A percentile compares a stretch with the other conserved stretches of the same genome.
Evolutionary conservation across 2,329 filamentous ascomycete genomes (phyloP).

Genomic region (Monosporascus sp.): DNA sequence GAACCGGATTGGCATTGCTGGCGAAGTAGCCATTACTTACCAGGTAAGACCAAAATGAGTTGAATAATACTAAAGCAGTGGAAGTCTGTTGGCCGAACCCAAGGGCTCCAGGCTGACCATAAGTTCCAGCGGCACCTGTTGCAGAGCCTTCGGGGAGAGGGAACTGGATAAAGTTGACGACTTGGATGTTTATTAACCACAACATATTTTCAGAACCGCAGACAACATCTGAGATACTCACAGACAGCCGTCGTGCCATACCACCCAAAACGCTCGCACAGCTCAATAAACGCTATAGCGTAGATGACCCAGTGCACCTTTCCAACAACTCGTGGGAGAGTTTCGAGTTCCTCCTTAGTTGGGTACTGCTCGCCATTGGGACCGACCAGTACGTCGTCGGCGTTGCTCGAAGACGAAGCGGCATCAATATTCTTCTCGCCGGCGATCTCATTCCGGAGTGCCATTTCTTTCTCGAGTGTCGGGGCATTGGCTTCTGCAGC

Average conservation of each 20-base stretch:
- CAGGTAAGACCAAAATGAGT: constrained; percentile 27
- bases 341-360: constrained; percentile 46
- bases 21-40: constrained; percentile 21
- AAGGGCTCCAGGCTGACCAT: constrained; percentile 46
- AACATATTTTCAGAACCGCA: not conserved
- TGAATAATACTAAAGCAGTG: constrained; percentile 23
- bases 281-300: constrained; percentile 58
- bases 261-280: constrained; percentile 61
- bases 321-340: constrained; percentile 47
- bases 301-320: constrained; percentile 51
- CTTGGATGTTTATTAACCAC: constrained; percentile 4
- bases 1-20: too few relatives aligned
- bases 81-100: constrained; percentile 34
- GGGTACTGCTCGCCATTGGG: constrained; percentile 37
- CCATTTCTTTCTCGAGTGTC: constrained; percentile 6
- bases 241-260: constrained; percentile 59
- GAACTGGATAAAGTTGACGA: constrained; percentile 60
- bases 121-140: constrained; percentile 40
- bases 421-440: constrained; percentile 1
- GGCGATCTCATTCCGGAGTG: not conserved
- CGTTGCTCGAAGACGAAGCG: constrained; percentile 12
- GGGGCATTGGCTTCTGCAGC: constrained; percentile 6
- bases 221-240: constrained; percentile 29
- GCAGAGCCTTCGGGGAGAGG: constrained; percentile 41
- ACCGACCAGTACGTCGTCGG: constrained; percentile 12